A percentile compares a stretch with the other conserved stretches of the same genome.
These are phyloP conservation scores for Zasmidium angulare DNA, from an alignment of 2,329 filamentous ascomycete genomes.

Conservation along the genomic window DNA sequence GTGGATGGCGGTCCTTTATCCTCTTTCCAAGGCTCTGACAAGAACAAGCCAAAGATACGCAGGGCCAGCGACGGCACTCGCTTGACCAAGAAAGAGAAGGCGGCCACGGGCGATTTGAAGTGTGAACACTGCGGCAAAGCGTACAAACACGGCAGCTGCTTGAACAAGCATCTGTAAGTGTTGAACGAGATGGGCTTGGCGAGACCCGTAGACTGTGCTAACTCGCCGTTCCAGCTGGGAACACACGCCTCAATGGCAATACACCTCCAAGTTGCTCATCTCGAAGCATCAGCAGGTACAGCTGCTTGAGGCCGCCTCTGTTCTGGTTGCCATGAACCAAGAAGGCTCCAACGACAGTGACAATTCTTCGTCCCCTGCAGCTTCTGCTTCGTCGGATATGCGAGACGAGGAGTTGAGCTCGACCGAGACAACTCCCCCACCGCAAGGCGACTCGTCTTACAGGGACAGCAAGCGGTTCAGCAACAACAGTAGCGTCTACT, in stretches of 20 bases:
- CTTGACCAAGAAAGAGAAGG: slow-evolving; percentile 77
- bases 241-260: slow-evolving; percentile 96
- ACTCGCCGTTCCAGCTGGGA: slow-evolving; percentile 73
- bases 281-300: slow-evolving; percentile 99
- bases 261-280: slow-evolving; percentile 95
- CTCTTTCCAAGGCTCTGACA: slow-evolving; percentile 47
- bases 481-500: slow-evolving; percentile 53
- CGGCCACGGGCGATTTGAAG: slow-evolving; percentile 79
- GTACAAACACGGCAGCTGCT: slow-evolving; percentile 99
- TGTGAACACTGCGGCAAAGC: slow-evolving; percentile 99
- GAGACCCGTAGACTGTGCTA: slow-evolving; percentile 8
- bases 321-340: slow-evolving; percentile 84
- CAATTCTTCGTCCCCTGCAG: slow-evolving; percentile 78
- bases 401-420: slow-evolving; percentile 77
- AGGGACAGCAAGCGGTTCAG: slow-evolving; percentile 46
- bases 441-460: slow-evolving; percentile 64
- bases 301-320: slow-evolving; percentile 93
- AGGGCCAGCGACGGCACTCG: slow-evolving; percentile 84
- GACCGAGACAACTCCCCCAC: slow-evolving; percentile 88
- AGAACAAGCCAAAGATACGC: slow-evolving; percentile 55
- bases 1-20: slow-evolving; percentile 66
- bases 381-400: slow-evolving; percentile 74
- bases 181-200: background rate
- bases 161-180: slow-evolving; percentile 99
- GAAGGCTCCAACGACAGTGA: slow-evolving; percentile 71